These are phyloP conservation scores for Effrenium voratum DNA, from an alignment of 73 alveolate species.

Conservation along the genomic window DNA sequence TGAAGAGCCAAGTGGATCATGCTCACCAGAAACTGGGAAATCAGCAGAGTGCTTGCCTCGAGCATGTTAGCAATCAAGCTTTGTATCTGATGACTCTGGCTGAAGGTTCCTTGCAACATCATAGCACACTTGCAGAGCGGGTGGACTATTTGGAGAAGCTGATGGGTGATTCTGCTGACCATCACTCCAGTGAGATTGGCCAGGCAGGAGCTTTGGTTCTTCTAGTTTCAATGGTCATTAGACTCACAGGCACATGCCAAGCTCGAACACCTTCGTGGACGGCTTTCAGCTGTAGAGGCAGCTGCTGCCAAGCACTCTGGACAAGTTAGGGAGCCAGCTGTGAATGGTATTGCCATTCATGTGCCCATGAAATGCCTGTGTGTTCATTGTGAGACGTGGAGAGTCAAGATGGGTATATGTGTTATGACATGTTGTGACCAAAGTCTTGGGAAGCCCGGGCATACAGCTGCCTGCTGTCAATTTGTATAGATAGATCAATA, in stretches of 20 bases:
- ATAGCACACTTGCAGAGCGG: conserved; percentile 26
- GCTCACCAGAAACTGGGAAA: conserved; percentile 36
- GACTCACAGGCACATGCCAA: conserved; percentile 16
- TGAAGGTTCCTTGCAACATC: conserved; percentile 12
- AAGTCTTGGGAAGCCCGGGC: too few relatives aligned
- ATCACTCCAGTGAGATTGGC: neutral
- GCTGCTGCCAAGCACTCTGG: neutral
- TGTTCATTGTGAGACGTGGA: too few relatives aligned
- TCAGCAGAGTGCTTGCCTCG: neutral
- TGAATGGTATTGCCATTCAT: neutral
- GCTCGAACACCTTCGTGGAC: conserved; percentile 50
- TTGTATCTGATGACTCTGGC: neutral
- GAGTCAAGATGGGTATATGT: too few relatives aligned
- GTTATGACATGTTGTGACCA: too few relatives aligned
- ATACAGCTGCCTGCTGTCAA: too few relatives aligned
- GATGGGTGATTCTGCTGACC: conserved; percentile 56
- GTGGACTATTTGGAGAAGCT: conserved; percentile 27
- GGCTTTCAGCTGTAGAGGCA: conserved; percentile 33
- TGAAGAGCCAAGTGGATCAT: conserved; percentile 15
- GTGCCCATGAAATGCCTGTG: too few relatives aligned
- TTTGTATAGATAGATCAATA: too few relatives aligned
- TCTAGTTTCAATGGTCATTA: neutral
- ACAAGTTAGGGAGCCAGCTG: neutral
- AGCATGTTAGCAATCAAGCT: neutral
- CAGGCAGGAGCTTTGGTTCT: neutral